phyloP scores from a whole-genome alignment of 768 basidiomycete genomes.

The Rhodotorula babjevae region DNA sequence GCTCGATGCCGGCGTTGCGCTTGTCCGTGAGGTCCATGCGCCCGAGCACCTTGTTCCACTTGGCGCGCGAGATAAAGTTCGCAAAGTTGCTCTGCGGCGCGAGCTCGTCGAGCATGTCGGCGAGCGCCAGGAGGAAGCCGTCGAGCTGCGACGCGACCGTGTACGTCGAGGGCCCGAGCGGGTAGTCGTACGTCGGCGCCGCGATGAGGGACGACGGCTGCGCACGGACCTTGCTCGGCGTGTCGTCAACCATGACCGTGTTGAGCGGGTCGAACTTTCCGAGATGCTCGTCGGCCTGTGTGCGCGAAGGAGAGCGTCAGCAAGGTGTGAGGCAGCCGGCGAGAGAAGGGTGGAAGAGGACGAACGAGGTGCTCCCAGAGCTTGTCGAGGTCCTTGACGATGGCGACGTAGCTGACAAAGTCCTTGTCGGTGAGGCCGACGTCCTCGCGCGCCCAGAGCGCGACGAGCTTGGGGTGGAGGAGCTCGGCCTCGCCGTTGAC shows the following conservation, averaged over 20 bases:
- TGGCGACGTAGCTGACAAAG: slow-evolving; percentile 18
- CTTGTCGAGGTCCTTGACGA: slow-evolving; percentile 28
- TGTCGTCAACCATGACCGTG: slow-evolving; percentile 36
- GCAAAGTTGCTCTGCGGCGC: slow-evolving; percentile 21
- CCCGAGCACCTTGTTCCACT: neutral
- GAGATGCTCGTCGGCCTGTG: neutral
- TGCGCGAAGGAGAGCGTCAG: too few species aligned
- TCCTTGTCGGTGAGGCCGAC: slow-evolving; percentile 20
- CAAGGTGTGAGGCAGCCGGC: too few species aligned
- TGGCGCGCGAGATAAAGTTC: neutral
- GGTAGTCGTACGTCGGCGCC: slow-evolving; percentile 31
- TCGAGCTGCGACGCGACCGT: slow-evolving; percentile 11
- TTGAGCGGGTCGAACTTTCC: neutral
- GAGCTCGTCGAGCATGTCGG: slow-evolving; percentile 19
- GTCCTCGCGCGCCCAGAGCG: slow-evolving; percentile 35
- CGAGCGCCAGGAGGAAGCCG: slow-evolving; percentile 31
- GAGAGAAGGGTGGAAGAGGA: too few species aligned
- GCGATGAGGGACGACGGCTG: slow-evolving; percentile 29
- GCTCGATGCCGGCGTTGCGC: neutral
- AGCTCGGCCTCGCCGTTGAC: slow-evolving; percentile 22
- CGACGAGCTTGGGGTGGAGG: slow-evolving; percentile 29
- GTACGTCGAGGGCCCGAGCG: slow-evolving; percentile 1
- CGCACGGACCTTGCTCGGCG: slow-evolving; percentile 27
- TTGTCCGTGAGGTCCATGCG: too few species aligned
- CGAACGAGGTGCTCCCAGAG: slow-evolving; percentile 22